Conservation (phyloP, 768 basidiomycete species). For the Boletus fagicola region DNA sequence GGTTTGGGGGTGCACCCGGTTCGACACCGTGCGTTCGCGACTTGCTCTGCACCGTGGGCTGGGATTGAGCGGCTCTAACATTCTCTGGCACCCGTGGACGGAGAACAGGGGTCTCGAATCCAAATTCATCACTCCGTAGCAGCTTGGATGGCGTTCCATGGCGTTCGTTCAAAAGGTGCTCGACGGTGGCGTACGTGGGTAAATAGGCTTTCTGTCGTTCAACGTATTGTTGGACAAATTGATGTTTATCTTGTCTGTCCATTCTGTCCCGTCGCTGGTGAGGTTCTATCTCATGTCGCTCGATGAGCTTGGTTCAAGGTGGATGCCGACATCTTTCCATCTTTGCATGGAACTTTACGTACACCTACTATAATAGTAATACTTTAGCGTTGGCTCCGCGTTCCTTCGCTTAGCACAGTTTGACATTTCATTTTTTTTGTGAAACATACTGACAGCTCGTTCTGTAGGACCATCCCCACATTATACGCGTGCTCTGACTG, state of each 20-base stretch:
- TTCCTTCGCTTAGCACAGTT: neutral
- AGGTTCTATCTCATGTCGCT: neutral
- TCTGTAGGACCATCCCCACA: neutral
- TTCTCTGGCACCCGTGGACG: conserved; percentile 41
- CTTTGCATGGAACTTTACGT: conserved; percentile 4
- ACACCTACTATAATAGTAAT: neutral
- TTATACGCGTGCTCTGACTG: neutral
- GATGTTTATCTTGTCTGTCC: conserved; percentile 38
- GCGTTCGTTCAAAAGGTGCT: conserved; percentile 32
- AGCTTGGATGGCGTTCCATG: conserved; percentile 12
- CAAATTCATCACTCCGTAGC: conserved; percentile 25
- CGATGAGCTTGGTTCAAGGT: neutral
- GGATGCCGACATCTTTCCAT: neutral
- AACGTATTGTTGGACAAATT: conserved; percentile 47
- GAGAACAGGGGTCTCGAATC: conserved; percentile 56
- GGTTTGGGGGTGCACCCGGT: neutral
- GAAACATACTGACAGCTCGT: neutral
- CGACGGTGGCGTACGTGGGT: conserved; percentile 39
- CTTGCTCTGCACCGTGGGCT: neutral
- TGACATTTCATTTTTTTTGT: conserved; percentile 8
- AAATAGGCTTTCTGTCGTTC: conserved; percentile 46
- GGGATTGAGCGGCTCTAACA: conserved; percentile 1
- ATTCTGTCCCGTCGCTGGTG: neutral
- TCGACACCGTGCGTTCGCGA: neutral
- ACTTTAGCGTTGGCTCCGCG: neutral